Conservation (phyloP, 306 rosid genomes). For the Cicer yamashitae region DNA sequence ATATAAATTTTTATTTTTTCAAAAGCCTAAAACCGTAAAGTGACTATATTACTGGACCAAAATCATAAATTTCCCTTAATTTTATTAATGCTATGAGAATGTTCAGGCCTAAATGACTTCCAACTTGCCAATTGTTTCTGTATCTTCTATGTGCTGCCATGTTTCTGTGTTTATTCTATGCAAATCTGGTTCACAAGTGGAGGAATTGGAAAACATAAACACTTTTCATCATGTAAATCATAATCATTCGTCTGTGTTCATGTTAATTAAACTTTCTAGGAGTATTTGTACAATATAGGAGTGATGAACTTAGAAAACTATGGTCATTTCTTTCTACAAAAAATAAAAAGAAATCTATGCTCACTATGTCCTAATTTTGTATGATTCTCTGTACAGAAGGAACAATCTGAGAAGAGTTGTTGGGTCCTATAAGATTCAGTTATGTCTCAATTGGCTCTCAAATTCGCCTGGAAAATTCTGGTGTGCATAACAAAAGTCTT, state of each 20-base stretch:
- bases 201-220: not conserved
- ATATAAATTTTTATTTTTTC: no score
- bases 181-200: not conserved
- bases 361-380: slow-evolving; percentile 38
- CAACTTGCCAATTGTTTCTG: no score
- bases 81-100: no score
- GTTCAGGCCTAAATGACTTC: no score
- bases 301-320: slow-evolving; percentile 42
- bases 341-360: slow-evolving; percentile 24
- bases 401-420: slow-evolving; percentile 45
- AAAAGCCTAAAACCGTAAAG: no score
- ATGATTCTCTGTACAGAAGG: slow-evolving; percentile 46
- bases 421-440: slow-evolving; percentile 28
- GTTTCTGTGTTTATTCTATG: not conserved
- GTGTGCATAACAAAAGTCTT: slow-evolving; percentile 40
- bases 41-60: no score
- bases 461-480: slow-evolving; percentile 35
- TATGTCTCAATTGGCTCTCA: slow-evolving; percentile 33
- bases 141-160: no score
- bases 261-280: no score
- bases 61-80: no score
- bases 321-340: slow-evolving; percentile 27
- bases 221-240: no score
- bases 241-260: no score
- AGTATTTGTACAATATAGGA: slow-evolving; percentile 40